These are phyloP conservation scores for Filobasidium uniguttulatum DNA, from an alignment of 1,284 basidiomycete genomes.

Conservation along the genomic window DNA sequence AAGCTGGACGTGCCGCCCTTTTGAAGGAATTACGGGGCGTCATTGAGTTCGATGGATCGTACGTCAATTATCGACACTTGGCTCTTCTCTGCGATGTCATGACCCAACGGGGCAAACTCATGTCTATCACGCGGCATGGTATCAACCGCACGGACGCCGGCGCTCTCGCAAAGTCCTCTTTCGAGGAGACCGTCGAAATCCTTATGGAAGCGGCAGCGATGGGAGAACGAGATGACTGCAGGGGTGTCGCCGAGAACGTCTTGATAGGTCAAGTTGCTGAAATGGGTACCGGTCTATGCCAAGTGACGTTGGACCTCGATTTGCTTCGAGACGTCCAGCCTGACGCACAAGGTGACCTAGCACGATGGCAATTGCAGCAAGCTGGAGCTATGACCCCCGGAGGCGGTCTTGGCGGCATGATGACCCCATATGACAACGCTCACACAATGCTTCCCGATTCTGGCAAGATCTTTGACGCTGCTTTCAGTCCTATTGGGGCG, in stretches of 20 bases:
- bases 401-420: slow-evolving; percentile 49
- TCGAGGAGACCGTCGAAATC: slow-evolving; percentile 99
- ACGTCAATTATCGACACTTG: slow-evolving; percentile 97
- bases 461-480: slow-evolving; percentile 69
- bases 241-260: slow-evolving; percentile 95
- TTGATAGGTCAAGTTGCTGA: slow-evolving; percentile 98
- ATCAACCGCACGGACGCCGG: slow-evolving; percentile 97
- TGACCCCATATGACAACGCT: slow-evolving; percentile 85
- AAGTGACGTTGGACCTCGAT: slow-evolving; percentile 88
- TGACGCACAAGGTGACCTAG: slow-evolving; percentile 43
- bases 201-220: slow-evolving; percentile 96
- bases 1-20: slow-evolving; percentile 86
- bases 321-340: slow-evolving; percentile 99
- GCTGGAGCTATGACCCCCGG: slow-evolving; percentile 87
- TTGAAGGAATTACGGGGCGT: slow-evolving; percentile 84
- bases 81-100: slow-evolving; percentile 93
- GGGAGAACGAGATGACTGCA: slow-evolving; percentile 95
- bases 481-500: slow-evolving; percentile 42
- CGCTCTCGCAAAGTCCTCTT: slow-evolving; percentile 94
- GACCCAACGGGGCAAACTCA: slow-evolving; percentile 88
- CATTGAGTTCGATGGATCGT: slow-evolving; percentile 98
- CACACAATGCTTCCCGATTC: slow-evolving; percentile 50
- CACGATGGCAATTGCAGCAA: slow-evolving; percentile 71
- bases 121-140: slow-evolving; percentile 99
- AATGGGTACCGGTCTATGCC: slow-evolving; percentile 91